Evolutionary conservation across 208 protist species (phyloP), one percentile per base, ranked within the genome.

Genomic region (Acanthamoeba lenticulata): DNA sequence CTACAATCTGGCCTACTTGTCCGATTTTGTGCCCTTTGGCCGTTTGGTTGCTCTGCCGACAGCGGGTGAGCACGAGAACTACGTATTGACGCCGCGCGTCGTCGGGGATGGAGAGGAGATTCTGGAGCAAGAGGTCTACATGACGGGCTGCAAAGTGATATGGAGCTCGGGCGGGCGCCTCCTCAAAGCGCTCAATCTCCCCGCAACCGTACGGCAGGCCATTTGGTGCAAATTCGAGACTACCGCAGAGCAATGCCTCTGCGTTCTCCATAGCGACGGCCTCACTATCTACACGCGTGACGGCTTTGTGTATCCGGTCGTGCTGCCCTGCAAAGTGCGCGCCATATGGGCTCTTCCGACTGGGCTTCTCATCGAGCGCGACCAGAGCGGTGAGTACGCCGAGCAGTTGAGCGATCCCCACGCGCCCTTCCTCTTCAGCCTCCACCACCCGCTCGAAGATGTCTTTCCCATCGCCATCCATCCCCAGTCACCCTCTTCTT

Each of bases 241-340:
- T 9, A 57, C 19, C 13, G 45, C 44, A n/a, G 45, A 44, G 44
- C 77, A 17, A 6, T 86, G 77, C 77, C n/a, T 86, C 15, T 55
- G 77, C 77, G 77, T 86, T 21, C 44, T 86, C 1, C 45, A 86
- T 44, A 86, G 29, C 34, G 77, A 86, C 44, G 77, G 77, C n/a
- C 77, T 86, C 45, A 86, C 77, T 4, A 60, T 86, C 44, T 86
- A 86, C 77, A 86, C 77, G 44, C 32, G 38, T 27, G 77, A n/a
- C 40, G 77, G 77, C 29, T 57, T 60, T 44, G 29, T 57, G n/a
- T 86, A 86, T 44, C 77, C 77, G 15, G 77, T 86, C n/a, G 77
- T 86, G 77, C 77, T 86, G 77, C 77, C 77, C 44, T 86, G 77
- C 77, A 86, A 86, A 27, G 45, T 86, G 77, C 77, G 77, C 44